A percentile compares a stretch with the other conserved stretches of the same genome.
phyloP scores from a whole-genome alignment of 1,139 yeast species.

The Blastobotrys arbuscula region DNA sequence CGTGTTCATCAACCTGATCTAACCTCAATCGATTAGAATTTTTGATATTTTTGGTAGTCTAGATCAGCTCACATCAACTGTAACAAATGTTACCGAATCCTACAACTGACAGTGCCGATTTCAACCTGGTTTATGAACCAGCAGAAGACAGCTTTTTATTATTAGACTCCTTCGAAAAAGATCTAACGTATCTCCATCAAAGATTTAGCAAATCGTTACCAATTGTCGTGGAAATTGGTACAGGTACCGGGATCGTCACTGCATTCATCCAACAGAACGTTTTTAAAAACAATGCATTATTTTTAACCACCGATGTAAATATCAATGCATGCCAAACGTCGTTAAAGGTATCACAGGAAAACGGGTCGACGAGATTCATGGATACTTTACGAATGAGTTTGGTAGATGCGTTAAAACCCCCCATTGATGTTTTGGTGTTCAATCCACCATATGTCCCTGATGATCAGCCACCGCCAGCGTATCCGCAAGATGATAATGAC shows the following conservation, averaged over 20 bases:
- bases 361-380: constrained; percentile 39
- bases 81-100: constrained; percentile 12
- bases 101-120: constrained; percentile 8
- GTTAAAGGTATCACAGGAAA: constrained; percentile 45
- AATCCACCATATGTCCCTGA: constrained; percentile 98
- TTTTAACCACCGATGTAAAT: constrained; percentile 70
- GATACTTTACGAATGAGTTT: constrained; percentile 50
- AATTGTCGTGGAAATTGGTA: constrained; percentile 76
- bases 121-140: constrained; percentile 69
- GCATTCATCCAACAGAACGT: constrained; percentile 60
- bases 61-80: too few relatives aligned
- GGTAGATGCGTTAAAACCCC: constrained; percentile 28
- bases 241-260: constrained; percentile 86
- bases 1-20: too few relatives aligned
- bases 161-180: constrained; percentile 70
- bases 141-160: constrained; percentile 85
- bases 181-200: constrained; percentile 29
- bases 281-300: constrained; percentile 43
- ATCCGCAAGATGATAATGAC: constrained; percentile 36
- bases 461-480: constrained; percentile 50
- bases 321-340: constrained; percentile 66
- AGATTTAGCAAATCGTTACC: constrained; percentile 34
- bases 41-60: too few relatives aligned
- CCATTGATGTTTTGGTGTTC: constrained; percentile 62
- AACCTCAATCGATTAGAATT: too few relatives aligned